A percentile compares a stretch with the other conserved stretches of the same genome.
Evolutionary conservation across 2,329 filamentous ascomycete genomes (phyloP).

Genomic region (Ophioceras dolichostomum): DNA sequence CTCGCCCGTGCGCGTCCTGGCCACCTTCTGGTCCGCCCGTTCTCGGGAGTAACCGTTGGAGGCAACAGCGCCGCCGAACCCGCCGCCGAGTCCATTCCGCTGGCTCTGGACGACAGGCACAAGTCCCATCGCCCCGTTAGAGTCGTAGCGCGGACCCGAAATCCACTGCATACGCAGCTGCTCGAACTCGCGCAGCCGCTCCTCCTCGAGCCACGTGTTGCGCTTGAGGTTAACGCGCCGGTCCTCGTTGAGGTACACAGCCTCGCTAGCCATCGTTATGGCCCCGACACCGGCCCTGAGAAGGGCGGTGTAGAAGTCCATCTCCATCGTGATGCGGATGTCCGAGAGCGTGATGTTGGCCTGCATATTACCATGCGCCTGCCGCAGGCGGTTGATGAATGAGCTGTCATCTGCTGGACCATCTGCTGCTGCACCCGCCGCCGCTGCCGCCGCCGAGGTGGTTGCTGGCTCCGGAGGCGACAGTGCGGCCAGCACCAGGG

Average conservation of each 20-base stretch:
- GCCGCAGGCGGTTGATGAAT: conserved; percentile 45
- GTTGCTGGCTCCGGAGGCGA: conserved; percentile 8
- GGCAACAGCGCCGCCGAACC: conserved; percentile 8
- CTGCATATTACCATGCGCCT: conserved; percentile 81
- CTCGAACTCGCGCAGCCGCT: conserved; percentile 68
- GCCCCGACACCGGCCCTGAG: conserved; percentile 78
- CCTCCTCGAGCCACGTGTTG: conserved; percentile 87
- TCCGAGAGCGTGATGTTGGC: conserved; percentile 77
- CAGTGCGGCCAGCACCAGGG: conserved; percentile 63
- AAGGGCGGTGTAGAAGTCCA: conserved; percentile 92
- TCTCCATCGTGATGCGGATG: conserved; percentile 68
- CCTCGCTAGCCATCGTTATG: conserved; percentile 87
- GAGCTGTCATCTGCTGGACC: conserved; percentile 10
- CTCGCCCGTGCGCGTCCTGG: conserved; percentile 30
- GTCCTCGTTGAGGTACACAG: conserved; percentile 88
- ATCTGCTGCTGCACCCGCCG: conserved; percentile 39
- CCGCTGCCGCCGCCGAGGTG: neutral
- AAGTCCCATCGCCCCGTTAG: conserved; percentile 39
- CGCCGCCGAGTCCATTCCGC: conserved; percentile 7
- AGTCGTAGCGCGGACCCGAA: conserved; percentile 35
- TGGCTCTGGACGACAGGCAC: conserved; percentile 38
- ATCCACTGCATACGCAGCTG: conserved; percentile 38
- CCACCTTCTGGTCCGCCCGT: conserved; percentile 48
- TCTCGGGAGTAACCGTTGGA: conserved; percentile 57
- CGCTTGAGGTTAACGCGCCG: conserved; percentile 58